Evolutionary conservation across 805 yeast genomes (phyloP), one percentile per base, ranked within the genome.

Genomic region (Candida parachauliodes): DNA sequence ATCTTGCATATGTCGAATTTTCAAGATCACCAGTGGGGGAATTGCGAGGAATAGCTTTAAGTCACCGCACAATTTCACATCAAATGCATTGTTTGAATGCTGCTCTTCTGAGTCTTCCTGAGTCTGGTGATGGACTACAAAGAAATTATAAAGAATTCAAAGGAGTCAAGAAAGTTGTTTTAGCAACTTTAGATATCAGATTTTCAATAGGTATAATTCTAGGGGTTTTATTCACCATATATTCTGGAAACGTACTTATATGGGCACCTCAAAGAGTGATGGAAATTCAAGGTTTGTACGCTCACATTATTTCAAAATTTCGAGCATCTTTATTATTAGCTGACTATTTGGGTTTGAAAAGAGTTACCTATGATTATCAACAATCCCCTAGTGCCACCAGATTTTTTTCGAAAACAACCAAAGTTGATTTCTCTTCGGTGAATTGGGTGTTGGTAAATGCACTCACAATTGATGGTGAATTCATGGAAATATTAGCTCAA

Each of bases 401-500:
- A 32, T 85, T 86, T 40, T 89, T 72, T 54, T 83, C 84, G 28
- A 85, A 82, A 48, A 77, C 82, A 32, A 78, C 77, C 42, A 76
- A 78, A 36, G 88, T 87, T 2, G 88, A 89, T 53, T 70, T 93
- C 25, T 77, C 89, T 0, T 74, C 84, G 18, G 80, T 93, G 2
- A 78, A 80, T 48, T 89, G 96, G 91, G 94, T 95, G 33, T 62
- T 93, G 25, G 88, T 94, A 8, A 88, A 88, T 47, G 84, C 96
- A 1, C 72, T 83, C 5, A 84, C 94, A 0, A 88, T 89, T 4
- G 98, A 93, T 54, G 86, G 96, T 5, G 98, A 93, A 47, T 91
- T 91, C 47, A 78, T 88, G 48, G 95, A 87, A 46, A 81, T 93
- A 55, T 67, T 93, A 28, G 79, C 94, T 9, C 91, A 88, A 46